Percentiles rank a stretch among this genome's conserved stretches.
These are phyloP conservation scores for Phytophthora kernoviae DNA, from an alignment of 352 stramenopile species.

Conservation along the genomic window DNA sequence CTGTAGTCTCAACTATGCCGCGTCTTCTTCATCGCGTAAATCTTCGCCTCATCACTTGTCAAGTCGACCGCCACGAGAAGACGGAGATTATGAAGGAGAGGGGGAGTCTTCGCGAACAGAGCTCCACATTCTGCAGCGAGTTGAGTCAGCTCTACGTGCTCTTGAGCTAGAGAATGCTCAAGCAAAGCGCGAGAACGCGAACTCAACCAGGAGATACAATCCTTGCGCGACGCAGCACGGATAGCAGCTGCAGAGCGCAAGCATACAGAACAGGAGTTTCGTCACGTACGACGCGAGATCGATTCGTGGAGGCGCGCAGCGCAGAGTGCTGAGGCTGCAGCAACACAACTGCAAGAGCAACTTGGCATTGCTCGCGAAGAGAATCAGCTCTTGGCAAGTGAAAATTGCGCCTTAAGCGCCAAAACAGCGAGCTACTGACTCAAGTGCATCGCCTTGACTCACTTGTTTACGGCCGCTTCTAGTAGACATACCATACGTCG, in stretches of 20 bases:
- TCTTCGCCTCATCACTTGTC: slow-evolving; percentile 9
- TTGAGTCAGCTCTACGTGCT: slow-evolving; percentile 70
- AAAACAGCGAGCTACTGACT: slow-evolving; percentile 74
- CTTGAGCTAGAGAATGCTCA: slow-evolving; percentile 73
- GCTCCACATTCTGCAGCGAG: slow-evolving; percentile 72
- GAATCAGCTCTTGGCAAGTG: slow-evolving; percentile 58
- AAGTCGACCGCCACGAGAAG: slow-evolving; percentile 8
- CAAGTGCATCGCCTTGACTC: slow-evolving; percentile 80
- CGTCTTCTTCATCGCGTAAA: slow-evolving; percentile 11
- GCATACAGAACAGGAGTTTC: slow-evolving; percentile 53
- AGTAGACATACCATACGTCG: slow-evolving; percentile 9
- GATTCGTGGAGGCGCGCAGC: slow-evolving; percentile 65
- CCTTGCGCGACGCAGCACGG: slow-evolving; percentile 55
- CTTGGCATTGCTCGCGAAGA: slow-evolving; percentile 68
- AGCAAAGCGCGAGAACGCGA: slow-evolving; percentile 50
- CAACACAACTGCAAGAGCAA: slow-evolving; percentile 65
- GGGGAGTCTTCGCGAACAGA: slow-evolving; percentile 31
- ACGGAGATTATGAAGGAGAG: slow-evolving; percentile 14
- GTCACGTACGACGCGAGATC: slow-evolving; percentile 45
- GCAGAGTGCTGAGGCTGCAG: slow-evolving; percentile 45
- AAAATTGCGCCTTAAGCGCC: slow-evolving; percentile 64
- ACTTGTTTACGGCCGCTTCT: slow-evolving; percentile 80
- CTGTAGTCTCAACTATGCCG: slow-evolving; percentile 8
- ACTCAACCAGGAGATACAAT: slow-evolving; percentile 60
- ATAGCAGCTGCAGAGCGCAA: slow-evolving; percentile 59